A percentile compares a stretch with the other conserved stretches of the same genome.
phyloP scores from a whole-genome alignment of 176 grass and related monocot species.

The bread wheat (Triticum aestivum) region IWGSC_CS_RefSeq_v2.1 NC_057804.1:158431159-158431658 shows the following conservation, averaged over 20 bases:
- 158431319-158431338: background rate
- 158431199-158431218: slow-evolving; percentile 51
- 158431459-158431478: slow-evolving; percentile 97
- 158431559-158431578: no score
- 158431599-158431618: no score
- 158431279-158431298: slow-evolving; percentile 83
- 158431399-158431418: slow-evolving; percentile 55
- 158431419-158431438: slow-evolving; percentile 74
- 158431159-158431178: slow-evolving; percentile 69
- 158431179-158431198: slow-evolving; percentile 69
- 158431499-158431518: slow-evolving; percentile 13
- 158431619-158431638: background rate
- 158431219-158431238: slow-evolving; percentile 61
- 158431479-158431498: slow-evolving; percentile 90
- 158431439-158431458: slow-evolving; percentile 81
- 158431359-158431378: background rate
- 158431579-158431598: no score
- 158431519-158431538: background rate
- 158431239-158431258: slow-evolving; percentile 82
- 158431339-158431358: background rate
- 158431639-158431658: slow-evolving; percentile 63
- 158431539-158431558: background rate
- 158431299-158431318: slow-evolving; percentile 98
- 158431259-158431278: slow-evolving; percentile 71
- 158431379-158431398: background rate